phyloP scores from a whole-genome alignment of 139 green algal genomes.

The Chlamydomonas applanata region DNA sequence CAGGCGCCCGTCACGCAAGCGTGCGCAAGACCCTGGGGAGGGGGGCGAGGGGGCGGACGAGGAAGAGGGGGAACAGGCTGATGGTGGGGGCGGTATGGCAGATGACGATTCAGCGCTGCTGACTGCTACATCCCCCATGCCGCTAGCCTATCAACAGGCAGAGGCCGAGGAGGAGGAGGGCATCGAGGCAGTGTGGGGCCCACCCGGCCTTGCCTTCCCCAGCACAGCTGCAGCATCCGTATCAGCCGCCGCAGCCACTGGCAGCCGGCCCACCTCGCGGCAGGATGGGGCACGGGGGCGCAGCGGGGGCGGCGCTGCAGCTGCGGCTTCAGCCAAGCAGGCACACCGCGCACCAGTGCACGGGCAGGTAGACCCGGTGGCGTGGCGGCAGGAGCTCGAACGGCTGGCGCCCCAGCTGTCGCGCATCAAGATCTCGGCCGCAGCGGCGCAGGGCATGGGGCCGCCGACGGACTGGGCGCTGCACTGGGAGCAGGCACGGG shows the following conservation, averaged over 20 bases:
- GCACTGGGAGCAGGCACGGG: constrained; percentile 29
- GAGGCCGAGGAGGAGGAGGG: background rate
- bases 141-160: background rate
- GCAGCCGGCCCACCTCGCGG: too few species aligned
- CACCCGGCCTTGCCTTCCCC: background rate
- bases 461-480: constrained; percentile 18
- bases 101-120: background rate
- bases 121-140: background rate
- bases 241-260: too few species aligned
- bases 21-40: background rate
- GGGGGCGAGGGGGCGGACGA: background rate
- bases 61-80: background rate
- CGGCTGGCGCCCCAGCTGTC: constrained; percentile 36
- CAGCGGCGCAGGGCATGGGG: constrained; percentile 6
- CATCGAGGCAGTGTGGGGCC: background rate
- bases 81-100: background rate
- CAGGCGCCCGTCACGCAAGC: background rate
- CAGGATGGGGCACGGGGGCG: too few species aligned
- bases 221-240: too few species aligned
- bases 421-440: constrained; percentile 21
- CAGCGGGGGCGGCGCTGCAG: too few species aligned
- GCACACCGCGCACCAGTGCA: background rate
- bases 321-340: background rate
- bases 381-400: constrained; percentile 41
- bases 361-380: constrained; percentile 29